Base-by-base conservation (phyloP, 2,329 filamentous ascomycete species). In the Phaeosphaeria sp. region DNA sequence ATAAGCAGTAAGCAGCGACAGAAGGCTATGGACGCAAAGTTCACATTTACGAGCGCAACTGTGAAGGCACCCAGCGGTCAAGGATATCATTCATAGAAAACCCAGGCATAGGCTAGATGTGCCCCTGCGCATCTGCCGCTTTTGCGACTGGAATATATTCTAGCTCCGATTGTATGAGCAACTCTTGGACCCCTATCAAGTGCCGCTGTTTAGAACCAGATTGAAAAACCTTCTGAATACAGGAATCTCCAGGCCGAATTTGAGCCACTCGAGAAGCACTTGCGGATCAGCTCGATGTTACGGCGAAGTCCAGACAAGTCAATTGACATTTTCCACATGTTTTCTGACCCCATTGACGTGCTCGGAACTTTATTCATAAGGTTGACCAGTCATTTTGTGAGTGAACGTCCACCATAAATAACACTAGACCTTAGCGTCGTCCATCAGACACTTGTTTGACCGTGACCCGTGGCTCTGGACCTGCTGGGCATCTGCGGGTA, bases 1-100 rank as follows among this genome's bases (percentile, higher is more conserved):
- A 89, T 90, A 46, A 80, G 83, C 42, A 84, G 86, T 1, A 87
- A 86, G 65, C 83, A 89, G 73, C 80, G 83, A 44, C 65, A 66
- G 51, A 81, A 84, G 59, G 82, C 80, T 48, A 54, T 75, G 58
- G 68, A 71, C 48, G 56, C 55, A 21, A 73, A 66, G 52, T 59
- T 66, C 36, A 76, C 70, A 2, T 77, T 77, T 49, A 71, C 67
- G 22, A 74, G 72, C 56, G 71, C 66, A 3, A 69, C 54, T 22
- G 60, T 74, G 10, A 71, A 69, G 41, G 71, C 73, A 23, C 50
- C 60, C 15, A 55, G 55, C 42, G 56, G 53, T 21, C 57, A 63
- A 25, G 59, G 59, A 25, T 66, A 64, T 42, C 5, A 27, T 7
- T 49, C 20, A 36, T 47, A 47, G n/a, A 25, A 48, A 20, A 42